Percentiles rank a stretch among this genome's conserved stretches.
phyloP scores from a whole-genome alignment of 352 stramenopile species.

The Phytophthora meadii region DNA sequence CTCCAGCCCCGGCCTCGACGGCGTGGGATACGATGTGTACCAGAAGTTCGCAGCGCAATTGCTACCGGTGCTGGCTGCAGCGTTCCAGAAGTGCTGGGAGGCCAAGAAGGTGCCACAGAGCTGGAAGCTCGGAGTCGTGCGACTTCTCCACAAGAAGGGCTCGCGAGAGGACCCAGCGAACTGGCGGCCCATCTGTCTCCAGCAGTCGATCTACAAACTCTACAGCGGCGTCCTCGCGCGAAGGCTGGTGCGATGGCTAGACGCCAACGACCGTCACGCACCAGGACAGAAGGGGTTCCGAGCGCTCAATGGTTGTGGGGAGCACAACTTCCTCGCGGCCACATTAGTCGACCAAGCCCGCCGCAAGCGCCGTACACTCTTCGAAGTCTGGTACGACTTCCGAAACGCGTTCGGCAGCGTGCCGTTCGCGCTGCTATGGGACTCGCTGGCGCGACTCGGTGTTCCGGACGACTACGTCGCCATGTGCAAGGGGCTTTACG shows the following conservation, averaged over 20 bases:
- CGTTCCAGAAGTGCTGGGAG: conserved; percentile 27
- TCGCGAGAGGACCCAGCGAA: conserved; percentile 10
- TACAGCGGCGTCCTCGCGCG: conserved; percentile 22
- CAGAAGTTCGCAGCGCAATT: conserved; percentile 20
- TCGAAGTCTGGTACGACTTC: conserved; percentile 38
- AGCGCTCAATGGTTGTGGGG: conserved; percentile 28
- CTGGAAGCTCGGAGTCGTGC: conserved; percentile 31
- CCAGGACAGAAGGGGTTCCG: conserved; percentile 37
- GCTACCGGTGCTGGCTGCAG: conserved; percentile 13
- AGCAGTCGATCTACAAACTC: conserved; percentile 47
- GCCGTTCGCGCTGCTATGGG: conserved; percentile 23
- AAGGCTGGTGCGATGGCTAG: conserved; percentile 17
- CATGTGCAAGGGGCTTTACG: conserved; percentile 12
- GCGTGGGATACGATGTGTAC: conserved; percentile 30
- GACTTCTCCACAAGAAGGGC: conserved; percentile 41
- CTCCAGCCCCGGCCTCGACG: conserved; percentile 30
- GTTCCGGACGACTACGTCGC: conserved; percentile 9
- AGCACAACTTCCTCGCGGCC: conserved; percentile 39
- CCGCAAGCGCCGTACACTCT: conserved; percentile 12
- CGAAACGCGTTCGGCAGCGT: conserved; percentile 35
- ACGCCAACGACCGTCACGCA: conserved; percentile 23
- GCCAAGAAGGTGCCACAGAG: conserved; percentile 12
- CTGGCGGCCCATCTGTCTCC: conserved; percentile 43
- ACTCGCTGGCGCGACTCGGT: conserved; percentile 11
- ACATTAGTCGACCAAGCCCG: conserved; percentile 29